Evolutionary conservation across 176 grass and related monocot species (phyloP).

Genomic region (Echinochloa phyllopogon): DNA sequence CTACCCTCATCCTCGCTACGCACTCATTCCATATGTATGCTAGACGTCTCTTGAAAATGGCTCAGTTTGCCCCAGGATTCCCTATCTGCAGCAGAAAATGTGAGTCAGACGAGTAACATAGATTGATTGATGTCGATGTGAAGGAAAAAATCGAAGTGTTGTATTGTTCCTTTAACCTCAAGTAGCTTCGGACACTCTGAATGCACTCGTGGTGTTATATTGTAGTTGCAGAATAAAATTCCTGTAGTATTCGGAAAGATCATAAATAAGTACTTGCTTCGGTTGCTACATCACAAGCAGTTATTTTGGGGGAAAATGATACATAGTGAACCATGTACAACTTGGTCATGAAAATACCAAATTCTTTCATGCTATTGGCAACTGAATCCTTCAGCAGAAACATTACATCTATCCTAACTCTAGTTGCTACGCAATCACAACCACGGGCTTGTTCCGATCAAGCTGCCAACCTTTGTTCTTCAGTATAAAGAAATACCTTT

Average conservation of each 20-base stretch:
- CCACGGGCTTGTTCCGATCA: neutral
- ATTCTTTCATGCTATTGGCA: neutral
- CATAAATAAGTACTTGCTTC: neutral
- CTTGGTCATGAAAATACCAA: neutral
- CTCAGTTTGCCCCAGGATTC: neutral
- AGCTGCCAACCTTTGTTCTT: neutral
- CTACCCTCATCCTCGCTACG: slow-evolving; percentile 66
- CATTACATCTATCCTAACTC: too few species aligned
- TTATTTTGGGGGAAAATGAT: neutral
- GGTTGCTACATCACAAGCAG: neutral
- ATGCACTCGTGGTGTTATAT: slow-evolving; percentile 15
- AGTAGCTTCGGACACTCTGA: neutral
- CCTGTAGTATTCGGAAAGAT: neutral
- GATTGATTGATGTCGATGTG: slow-evolving; percentile 13
- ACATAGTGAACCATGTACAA: neutral
- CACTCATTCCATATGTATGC: slow-evolving; percentile 79
- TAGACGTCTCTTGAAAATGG: slow-evolving; percentile 40
- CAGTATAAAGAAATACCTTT: too few species aligned
- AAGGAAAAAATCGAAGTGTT: neutral
- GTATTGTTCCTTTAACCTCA: slow-evolving; percentile 23
- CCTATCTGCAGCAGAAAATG: neutral
- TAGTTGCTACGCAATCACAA: neutral
- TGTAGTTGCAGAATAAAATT: neutral
- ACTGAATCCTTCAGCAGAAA: too few species aligned
- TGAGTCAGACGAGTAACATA: neutral